Base-by-base conservation (phyloP, 495 filamentous ascomycete species). In the Podospora pseudopauciseta region DNA sequence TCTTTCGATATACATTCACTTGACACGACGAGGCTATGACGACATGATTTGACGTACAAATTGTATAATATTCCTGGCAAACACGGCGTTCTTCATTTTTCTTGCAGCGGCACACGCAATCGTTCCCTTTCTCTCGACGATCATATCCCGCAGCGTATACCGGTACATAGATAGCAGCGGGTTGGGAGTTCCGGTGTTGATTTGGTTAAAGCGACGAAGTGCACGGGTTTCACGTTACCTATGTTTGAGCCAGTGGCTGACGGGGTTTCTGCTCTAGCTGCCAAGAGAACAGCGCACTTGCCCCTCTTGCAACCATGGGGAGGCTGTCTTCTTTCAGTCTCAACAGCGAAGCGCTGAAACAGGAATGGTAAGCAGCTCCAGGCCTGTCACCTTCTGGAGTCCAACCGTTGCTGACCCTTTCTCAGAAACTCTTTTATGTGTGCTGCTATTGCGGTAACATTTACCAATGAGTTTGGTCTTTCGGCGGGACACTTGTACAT, bases 301-400 rank as follows among this genome's bases (percentile, higher is more conserved):
- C 79, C 92, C 94, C 16, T 85, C 85, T 66, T 99, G 95, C 83
- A 83, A 86, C 57, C 90, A 96, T 76, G 86, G 85, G 63, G 92
- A 97, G 79, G 91, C 92, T 1, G 96, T 99, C 58, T 99, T 96
- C 80, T 99, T 98, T 84, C 95, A 99, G 82, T 97, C 93, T 55
- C 95, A 98, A 77, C 94, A 97, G 82, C 89, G 96, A 74, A 96
- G 90, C 63, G 91, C 93, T 16, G 93, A 97, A 78, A 99, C 96
- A 9, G 96, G 96, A 79, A 99, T 99, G 95, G 95, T 98, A 76
- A 86, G 90, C 60, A 60, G 62, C 69, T 16, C 39, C 39, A 49
- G 39, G 13, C 9, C 20, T 13, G 18, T 19, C 18, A 7, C 23
- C 23, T 56, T 4, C 6, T 19, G 30, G 67, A 65, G 28, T 19